Evolutionary conservation across 352 stramenopile species (phyloP), one percentile per base, ranked within the genome.

Genomic region (Aphanomyces invadans): DNA sequence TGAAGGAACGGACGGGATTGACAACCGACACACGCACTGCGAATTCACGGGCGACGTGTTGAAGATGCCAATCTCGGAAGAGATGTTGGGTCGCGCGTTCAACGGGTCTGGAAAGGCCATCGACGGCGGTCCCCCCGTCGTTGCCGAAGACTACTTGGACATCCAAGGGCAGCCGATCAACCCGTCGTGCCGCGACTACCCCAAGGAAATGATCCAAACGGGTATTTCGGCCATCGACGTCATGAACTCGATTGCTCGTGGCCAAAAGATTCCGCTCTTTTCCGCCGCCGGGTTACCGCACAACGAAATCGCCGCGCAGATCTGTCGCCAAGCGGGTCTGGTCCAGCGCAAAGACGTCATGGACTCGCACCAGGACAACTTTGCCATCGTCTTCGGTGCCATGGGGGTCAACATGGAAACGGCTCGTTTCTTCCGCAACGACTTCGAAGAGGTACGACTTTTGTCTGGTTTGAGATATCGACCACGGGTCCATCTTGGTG

Each of bases 321-420:
- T 99, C 84, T 95, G 93, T 73, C 94, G 97, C 69, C 97, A 99
- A 79, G 96, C 97, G n/a, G 97, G 95, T 73, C 82, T 99, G 21
- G 97, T 99, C 49, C 83, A 98, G 80, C 89, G 96, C 77, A 99
- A 99, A 83, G 96, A 99, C 70, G 97, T 97, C 23, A 93, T 97
- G 72, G 96, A 99, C 87, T 90, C 90, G 62, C 96, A 99, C 77
- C 93, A 99, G 67, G 97, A 99, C 73, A 99, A 99, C 79, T 99
- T 99, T 72, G 96, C 96, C 68, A 98, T 99, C 73, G 96, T 99
- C 55, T 99, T 99, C 74, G 97, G 96, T 71, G 97, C 97, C 72
- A 99, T 99, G 97, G 97, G 97, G 76, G 97, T 99, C 26, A 99
- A 99, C 79, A 99, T 99, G 96, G 97, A 99, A 75, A 99, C 97